Base-by-base conservation (phyloP, 2,329 filamentous ascomycete genomes). In the Cercospora sesami region DNA sequence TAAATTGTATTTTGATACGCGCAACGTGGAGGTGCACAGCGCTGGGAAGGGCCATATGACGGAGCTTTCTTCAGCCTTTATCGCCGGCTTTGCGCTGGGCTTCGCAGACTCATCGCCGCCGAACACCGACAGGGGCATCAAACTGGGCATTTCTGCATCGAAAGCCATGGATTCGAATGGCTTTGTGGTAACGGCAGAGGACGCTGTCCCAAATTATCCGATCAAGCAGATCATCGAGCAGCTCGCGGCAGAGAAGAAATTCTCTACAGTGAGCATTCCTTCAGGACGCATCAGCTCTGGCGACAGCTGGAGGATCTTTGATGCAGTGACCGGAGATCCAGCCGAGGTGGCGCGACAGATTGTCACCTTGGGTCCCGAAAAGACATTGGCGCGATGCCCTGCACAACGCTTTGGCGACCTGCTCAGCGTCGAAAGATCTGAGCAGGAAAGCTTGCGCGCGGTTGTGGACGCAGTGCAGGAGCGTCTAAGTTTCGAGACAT, bases 271-370 rank as follows among this genome's bases (percentile, higher is more conserved):
- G 16, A 77, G 69, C 68, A 74, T 78, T 28, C 76, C 76, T 4
- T 78, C 76, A 2, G 69, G 69, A 12, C 68, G 72, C 18, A 78
- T 78, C 65, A 77, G 75, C 63, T 75, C 75, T 16, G 76, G 76
- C n/a, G 76, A 78, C 14, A 73, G 71, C 60, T 78, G 76, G 75
- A 74, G 71, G n/a, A 75, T 78, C 31, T 77, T 78, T 57, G 74
- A 78, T 23, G 67, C 67, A 3, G 69, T 78, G 2, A 78, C 76
- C 23, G 76, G 76, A 12, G 76, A 78, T 60, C 73, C 75, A 26
- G 72, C 74, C 10, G 76, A 78, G 63, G 70, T 77, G 12, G 76
- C 76, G 21, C 71, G 76, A 58, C 75, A 77, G 51, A 74, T 78
- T 8, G 75, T 78, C 12, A 77, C 73, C 0, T 48, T 66, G 21